phyloP scores from a whole-genome alignment of 1,284 basidiomycete genomes.

The Papiliotrema laurentii region DNA sequence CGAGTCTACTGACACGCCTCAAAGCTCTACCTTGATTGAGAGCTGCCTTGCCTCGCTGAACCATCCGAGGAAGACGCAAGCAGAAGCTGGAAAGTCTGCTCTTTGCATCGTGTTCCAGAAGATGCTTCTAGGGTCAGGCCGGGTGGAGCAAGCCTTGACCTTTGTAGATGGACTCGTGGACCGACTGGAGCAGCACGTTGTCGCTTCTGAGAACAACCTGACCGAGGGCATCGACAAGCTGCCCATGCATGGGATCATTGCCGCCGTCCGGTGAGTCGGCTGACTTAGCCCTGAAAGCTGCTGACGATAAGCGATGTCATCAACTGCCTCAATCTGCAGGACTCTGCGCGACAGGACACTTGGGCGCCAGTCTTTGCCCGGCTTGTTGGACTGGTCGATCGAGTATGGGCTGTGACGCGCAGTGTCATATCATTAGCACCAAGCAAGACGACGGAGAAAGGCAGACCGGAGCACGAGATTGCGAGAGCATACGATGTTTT shows the following conservation, averaged over 20 bases:
- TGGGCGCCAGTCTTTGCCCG: slow-evolving; percentile 29
- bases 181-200: slow-evolving; percentile 27
- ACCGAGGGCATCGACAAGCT: slow-evolving; percentile 29
- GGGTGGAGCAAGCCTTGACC: slow-evolving; percentile 2
- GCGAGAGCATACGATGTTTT: slow-evolving; percentile 42
- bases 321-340: slow-evolving; percentile 15
- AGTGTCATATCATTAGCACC: slow-evolving; percentile 38
- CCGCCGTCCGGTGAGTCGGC: slow-evolving; percentile 31
- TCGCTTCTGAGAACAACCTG: slow-evolving; percentile 27
- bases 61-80: slow-evolving; percentile 43
- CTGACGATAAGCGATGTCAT: slow-evolving; percentile 25
- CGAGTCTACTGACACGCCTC: slow-evolving; percentile 14
- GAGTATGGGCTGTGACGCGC: slow-evolving; percentile 39
- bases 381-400: slow-evolving; percentile 19
- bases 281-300: neutral
- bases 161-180: slow-evolving; percentile 27
- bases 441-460: slow-evolving; percentile 8
- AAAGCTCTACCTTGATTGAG: slow-evolving; percentile 14
- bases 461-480: slow-evolving; percentile 43
- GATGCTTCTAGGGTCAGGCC: slow-evolving; percentile 5
- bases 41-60: slow-evolving; percentile 31
- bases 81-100: slow-evolving; percentile 42
- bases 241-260: slow-evolving; percentile 41
- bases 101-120: slow-evolving; percentile 38
- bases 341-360: slow-evolving; percentile 2